Conservation (phyloP, 169 alveolate genomes). For the Miamiensis avidus region DNA sequence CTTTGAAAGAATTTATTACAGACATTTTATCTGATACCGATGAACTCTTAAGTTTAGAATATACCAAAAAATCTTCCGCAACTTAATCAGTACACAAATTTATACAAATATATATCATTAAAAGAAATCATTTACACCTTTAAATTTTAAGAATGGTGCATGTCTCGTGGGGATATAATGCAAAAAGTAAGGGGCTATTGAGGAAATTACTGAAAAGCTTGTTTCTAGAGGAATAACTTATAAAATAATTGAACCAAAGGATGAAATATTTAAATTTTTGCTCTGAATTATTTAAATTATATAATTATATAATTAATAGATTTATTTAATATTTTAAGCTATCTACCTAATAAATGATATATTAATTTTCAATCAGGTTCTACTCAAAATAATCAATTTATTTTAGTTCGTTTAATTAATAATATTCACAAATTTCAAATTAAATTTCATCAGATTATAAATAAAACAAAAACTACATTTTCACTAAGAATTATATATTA, state of each 20-base stretch:
- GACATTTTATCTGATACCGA: constrained; percentile 14
- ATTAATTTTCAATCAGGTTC: too few species aligned
- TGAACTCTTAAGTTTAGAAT: constrained; percentile 37
- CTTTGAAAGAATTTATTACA: constrained; percentile 36
- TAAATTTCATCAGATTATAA: not conserved
- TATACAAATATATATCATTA: not conserved
- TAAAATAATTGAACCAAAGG: constrained; percentile 23
- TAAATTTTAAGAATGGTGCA: constrained; percentile 30
- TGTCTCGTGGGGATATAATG: constrained; percentile 35
- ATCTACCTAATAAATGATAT: too few species aligned
- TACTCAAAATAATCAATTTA: too few species aligned
- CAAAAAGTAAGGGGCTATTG: constrained; percentile 19
- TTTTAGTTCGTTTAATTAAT: too few species aligned
- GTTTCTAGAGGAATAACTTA: constrained; percentile 12
- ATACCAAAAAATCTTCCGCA: constrained; percentile 28
- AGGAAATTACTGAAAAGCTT: constrained; percentile 26
- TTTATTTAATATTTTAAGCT: too few species aligned
- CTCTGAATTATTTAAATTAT: not conserved
- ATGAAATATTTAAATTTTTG: constrained; percentile 37
- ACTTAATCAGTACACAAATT: too few species aligned
- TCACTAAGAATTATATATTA: too few species aligned
- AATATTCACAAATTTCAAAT: too few species aligned
- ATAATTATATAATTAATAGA: too few species aligned
- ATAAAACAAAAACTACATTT: not conserved
- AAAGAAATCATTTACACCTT: not conserved